These are phyloP conservation scores for Vitis hybrid DNA, from an alignment of 177 flowering plant species.

Conservation along the genomic window DNA sequence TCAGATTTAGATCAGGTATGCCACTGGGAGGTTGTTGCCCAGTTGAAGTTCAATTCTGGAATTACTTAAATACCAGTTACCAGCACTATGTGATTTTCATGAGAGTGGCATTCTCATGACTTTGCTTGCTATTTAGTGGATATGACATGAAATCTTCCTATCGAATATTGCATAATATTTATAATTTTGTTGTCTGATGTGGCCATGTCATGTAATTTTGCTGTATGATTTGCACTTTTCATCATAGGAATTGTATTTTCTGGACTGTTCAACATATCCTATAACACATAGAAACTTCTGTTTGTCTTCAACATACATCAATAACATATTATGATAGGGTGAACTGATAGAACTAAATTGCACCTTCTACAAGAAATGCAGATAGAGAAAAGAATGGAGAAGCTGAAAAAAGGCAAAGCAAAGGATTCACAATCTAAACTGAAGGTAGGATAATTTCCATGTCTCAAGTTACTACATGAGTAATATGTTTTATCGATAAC, in stretches of 20 bases:
- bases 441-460: slow-evolving; percentile 48
- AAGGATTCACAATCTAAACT: slow-evolving; percentile 77
- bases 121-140: too few species aligned
- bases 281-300: not conserved
- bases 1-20: slow-evolving; percentile 95
- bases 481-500: not conserved
- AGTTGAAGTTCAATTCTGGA: not conserved
- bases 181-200: too few species aligned
- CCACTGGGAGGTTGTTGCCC: slow-evolving; percentile 11
- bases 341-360: slow-evolving; percentile 38
- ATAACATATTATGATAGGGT: slow-evolving; percentile 11
- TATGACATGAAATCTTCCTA: too few species aligned
- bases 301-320: not conserved
- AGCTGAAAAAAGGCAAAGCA: slow-evolving; percentile 78
- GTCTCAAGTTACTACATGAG: not conserved
- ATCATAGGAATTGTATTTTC: too few species aligned
- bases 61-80: too few species aligned
- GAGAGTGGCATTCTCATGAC: too few species aligned
- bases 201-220: too few species aligned
- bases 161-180: too few species aligned
- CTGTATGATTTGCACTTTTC: too few species aligned
- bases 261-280: too few species aligned
- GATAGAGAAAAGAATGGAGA: slow-evolving; percentile 97
- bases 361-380: slow-evolving; percentile 52
- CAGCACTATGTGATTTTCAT: too few species aligned